phyloP scores from a whole-genome alignment of 1,139 yeast genomes.

The Pichia sp. region DNA sequence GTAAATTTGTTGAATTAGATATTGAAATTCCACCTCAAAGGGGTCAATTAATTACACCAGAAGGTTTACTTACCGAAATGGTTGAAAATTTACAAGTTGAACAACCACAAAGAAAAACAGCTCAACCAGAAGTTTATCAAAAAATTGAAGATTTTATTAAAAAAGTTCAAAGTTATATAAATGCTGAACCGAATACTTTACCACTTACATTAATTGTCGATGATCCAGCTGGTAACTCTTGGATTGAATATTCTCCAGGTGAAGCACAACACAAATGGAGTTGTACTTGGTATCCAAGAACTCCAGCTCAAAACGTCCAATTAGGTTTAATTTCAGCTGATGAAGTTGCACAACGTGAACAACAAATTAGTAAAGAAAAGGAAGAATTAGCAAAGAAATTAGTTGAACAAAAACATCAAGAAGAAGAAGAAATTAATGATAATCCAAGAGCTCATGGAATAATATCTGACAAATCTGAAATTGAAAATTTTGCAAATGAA shows the following conservation, averaged over 20 bases:
- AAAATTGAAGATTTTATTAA: conserved; percentile 67
- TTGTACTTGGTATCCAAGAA: conserved; percentile 72
- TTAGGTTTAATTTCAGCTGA: conserved; percentile 85
- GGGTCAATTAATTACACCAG: conserved; percentile 89
- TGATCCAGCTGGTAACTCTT: conserved; percentile 97
- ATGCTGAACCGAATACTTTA: conserved; percentile 58
- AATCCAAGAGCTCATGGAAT: conserved; percentile 54
- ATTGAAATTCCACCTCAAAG: conserved; percentile 93
- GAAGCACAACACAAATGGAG: conserved; percentile 92
- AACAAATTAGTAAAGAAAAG: conserved; percentile 30
- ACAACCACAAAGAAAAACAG: conserved; percentile 67
- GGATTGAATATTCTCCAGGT: conserved; percentile 88
- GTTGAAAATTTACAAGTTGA: conserved; percentile 73
- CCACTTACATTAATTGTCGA: conserved; percentile 80
- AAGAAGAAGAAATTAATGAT: conserved; percentile 27
- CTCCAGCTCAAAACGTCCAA: conserved; percentile 81
- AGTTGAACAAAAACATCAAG: conserved; percentile 14
- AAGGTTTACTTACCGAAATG: conserved; percentile 82
- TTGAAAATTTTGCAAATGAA: conserved; percentile 79
- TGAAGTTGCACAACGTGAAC: conserved; percentile 54
- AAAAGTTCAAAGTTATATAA: conserved; percentile 52
- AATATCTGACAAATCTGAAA: conserved; percentile 64
- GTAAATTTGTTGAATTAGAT: conserved; percentile 77
- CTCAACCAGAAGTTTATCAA: conserved; percentile 68
- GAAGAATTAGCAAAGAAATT: conserved; percentile 31